Evolutionary conservation across 257 asterid genomes (phyloP), one percentile per base, ranked within the genome.

Genomic region (Plectranthus barbatus): DNA sequence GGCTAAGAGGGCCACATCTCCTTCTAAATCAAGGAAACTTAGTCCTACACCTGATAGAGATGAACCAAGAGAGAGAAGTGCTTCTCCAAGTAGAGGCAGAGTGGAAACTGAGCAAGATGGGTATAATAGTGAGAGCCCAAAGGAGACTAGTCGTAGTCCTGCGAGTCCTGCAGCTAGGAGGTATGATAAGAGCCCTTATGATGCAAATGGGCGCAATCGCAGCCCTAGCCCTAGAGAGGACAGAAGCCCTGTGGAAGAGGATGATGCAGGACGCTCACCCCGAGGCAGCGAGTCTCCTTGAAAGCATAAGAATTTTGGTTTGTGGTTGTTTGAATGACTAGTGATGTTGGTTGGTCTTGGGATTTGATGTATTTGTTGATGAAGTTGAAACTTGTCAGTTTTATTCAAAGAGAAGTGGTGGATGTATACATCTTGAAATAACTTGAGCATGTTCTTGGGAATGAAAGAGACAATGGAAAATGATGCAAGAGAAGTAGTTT

Each of bases 201-300:
- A 80, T 19, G 76, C 77, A 40, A 83, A 81, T 76, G 97, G 87
- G 10, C 74, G 67, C 14, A 77, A 81, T 56, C 80, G 72, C 46
- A 88, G 91, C 75, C 85, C 83, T 1, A 88, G 82, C 67, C 86
- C 88, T 0, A 73, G 71, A 60, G 81, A 74, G 10, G 86, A 75
- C 47, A 60, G 80, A 59, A 75, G 80, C 80, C 80, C 84, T 4
- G 77, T 64, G 57, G 84, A 77, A 15, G 94, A 77, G 11, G 94
- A 79, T 9, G 90, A 69, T 29, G 68, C 79, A 15, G 82, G 59
- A 3, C 81, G 72, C 31, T 74, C 84, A 6, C 91, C 85, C 1
- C 52, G 88, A 45, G 93, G 85, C 77, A 82, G 95, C 23, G 82
- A 75, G 61, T 86, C 91, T 13, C 86, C 94, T 36, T 90, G 77